These are phyloP conservation scores for Hygrophoropsis aurantiaca DNA, from an alignment of 768 basidiomycete species.

Conservation along the genomic window DNA sequence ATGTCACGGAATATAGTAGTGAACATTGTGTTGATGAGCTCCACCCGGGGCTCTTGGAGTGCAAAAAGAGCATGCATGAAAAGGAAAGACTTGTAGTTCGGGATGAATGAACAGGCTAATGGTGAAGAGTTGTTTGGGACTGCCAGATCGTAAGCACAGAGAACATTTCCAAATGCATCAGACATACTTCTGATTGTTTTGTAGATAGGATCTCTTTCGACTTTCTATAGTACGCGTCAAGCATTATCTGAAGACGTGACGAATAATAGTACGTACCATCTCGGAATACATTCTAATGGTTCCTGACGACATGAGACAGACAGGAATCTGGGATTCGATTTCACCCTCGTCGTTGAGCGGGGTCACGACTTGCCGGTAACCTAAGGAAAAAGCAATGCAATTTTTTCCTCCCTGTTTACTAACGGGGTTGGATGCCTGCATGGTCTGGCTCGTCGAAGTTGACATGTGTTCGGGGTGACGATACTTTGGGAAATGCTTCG, in stretches of 20 bases:
- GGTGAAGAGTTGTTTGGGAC: conserved; percentile 15
- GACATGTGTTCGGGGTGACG: conserved; percentile 21
- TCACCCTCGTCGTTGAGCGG: conserved; percentile 8
- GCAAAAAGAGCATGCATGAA: conserved; percentile 22
- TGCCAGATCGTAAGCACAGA: neutral
- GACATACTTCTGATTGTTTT: conserved; percentile 7
- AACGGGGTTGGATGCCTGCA: conserved; percentile 12
- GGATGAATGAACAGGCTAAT: conserved; percentile 15
- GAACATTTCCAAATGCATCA: neutral
- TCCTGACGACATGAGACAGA: conserved; percentile 21
- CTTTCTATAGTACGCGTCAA: conserved; percentile 9
- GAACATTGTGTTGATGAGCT: conserved; percentile 21
- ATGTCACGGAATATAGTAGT: conserved; percentile 19
- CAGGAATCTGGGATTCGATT: conserved; percentile 11
- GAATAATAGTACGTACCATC: conserved; percentile 8
- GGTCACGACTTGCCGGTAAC: conserved; percentile 10
- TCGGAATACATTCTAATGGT: conserved; percentile 19
- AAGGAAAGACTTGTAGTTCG: conserved; percentile 19
- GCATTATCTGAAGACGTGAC: neutral
- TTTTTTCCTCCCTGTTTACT: conserved; percentile 13
- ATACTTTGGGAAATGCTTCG: conserved; percentile 18
- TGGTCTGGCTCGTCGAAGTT: conserved; percentile 7
- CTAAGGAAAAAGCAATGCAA: conserved; percentile 21
- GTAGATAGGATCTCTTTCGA: conserved; percentile 13
- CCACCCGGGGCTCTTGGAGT: conserved; percentile 18